Conservation (phyloP, 441 rosid genomes). For the Gossypium davidsonii region DNA sequence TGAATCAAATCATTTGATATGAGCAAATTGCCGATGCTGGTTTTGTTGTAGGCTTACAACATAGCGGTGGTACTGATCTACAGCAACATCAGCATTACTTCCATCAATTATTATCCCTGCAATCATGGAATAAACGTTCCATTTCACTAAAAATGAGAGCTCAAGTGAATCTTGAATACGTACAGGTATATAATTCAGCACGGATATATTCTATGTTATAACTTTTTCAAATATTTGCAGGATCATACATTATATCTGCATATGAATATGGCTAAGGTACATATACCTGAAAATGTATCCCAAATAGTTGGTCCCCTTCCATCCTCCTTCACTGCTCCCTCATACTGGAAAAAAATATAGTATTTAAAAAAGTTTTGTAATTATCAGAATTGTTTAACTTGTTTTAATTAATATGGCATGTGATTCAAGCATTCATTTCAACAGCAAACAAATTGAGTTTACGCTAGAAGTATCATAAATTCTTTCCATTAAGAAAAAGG, state of each 20-base stretch:
- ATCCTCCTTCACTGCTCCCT: conserved; percentile 87
- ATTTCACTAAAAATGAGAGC: background rate
- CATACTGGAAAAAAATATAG: conserved; percentile 42
- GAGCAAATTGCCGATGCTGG: background rate
- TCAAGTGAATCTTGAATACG: no score
- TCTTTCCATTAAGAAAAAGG: background rate
- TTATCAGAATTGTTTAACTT: background rate
- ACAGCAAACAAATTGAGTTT: background rate
- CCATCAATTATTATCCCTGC: conserved; percentile 57
- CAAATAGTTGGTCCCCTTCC: conserved; percentile 84
- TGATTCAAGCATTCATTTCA: background rate
- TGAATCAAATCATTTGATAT: background rate
- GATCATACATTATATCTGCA: background rate
- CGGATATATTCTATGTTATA: no score
- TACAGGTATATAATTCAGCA: no score
- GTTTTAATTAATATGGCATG: background rate
- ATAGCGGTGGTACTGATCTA: conserved; percentile 81
- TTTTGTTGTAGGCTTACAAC: conserved; percentile 29
- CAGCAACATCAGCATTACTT: conserved; percentile 84
- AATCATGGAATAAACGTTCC: background rate
- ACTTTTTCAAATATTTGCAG: background rate
- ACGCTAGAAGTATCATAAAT: no score
- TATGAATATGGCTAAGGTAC: no score
- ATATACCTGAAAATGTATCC: conserved; percentile 75
- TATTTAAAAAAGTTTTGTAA: background rate